phyloP scores from a whole-genome alignment of 768 basidiomycete species.

The Chalciporus piperatus region DNA sequence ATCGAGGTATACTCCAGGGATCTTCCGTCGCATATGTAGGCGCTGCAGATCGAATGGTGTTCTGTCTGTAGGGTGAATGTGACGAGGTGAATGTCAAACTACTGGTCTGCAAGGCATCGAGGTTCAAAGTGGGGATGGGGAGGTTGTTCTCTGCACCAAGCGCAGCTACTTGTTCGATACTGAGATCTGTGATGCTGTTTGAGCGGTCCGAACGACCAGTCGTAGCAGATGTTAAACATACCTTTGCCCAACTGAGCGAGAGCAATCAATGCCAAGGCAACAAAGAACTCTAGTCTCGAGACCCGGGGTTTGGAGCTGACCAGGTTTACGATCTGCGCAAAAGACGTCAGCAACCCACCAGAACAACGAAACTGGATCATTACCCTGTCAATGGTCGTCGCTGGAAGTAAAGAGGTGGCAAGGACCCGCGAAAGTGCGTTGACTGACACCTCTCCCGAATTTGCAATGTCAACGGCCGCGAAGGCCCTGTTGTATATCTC shows the following conservation, averaged over 20 bases:
- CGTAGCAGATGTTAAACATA: slow-evolving; percentile 26
- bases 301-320: slow-evolving; percentile 80
- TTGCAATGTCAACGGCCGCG: slow-evolving; percentile 64
- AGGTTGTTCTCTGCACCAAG: slow-evolving; percentile 76
- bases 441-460: slow-evolving; percentile 77
- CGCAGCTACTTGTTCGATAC: slow-evolving; percentile 78
- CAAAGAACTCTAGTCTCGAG: slow-evolving; percentile 88
- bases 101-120: slow-evolving; percentile 53
- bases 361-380: neutral
- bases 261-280: slow-evolving; percentile 83
- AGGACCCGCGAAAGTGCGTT: slow-evolving; percentile 80
- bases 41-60: slow-evolving; percentile 41
- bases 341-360: slow-evolving; percentile 1
- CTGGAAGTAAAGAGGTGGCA: slow-evolving; percentile 73
- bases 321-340: slow-evolving; percentile 77
- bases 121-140: slow-evolving; percentile 69
- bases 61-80: slow-evolving; percentile 43
- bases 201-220: neutral
- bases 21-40: slow-evolving; percentile 63
- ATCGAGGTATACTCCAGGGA: slow-evolving; percentile 54
- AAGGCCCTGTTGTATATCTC: slow-evolving; percentile 73
- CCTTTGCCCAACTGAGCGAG: slow-evolving; percentile 83
- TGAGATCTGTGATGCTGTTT: slow-evolving; percentile 50
- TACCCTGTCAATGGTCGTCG: slow-evolving; percentile 81
- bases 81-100: slow-evolving; percentile 48